Evolutionary conservation across 192 early-diverging fungal species (phyloP).

Genomic region (Rhizoclosmatium sp.): DNA sequence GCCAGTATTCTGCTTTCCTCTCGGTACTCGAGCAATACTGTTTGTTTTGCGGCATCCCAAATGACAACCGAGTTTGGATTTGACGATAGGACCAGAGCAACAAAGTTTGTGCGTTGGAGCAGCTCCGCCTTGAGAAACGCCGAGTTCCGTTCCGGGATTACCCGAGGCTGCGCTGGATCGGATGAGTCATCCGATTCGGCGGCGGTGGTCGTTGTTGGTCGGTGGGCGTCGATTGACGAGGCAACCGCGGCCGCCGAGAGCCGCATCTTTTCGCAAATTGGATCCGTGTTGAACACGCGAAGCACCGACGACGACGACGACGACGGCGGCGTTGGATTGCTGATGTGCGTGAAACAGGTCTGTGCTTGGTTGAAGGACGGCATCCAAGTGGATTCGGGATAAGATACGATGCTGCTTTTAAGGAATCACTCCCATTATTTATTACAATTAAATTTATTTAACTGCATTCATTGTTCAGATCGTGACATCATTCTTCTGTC

Average conservation of each 20-base stretch:
- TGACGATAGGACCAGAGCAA: slow-evolving; percentile 84
- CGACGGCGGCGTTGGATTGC: not conserved
- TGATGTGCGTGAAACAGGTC: not conserved
- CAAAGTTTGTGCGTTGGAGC: slow-evolving; percentile 85
- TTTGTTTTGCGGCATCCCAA: slow-evolving; percentile 82
- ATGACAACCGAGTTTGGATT: slow-evolving; percentile 86
- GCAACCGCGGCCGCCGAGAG: not conserved
- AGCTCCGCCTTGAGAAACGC: slow-evolving; percentile 77
- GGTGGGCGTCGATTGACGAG: not conserved
- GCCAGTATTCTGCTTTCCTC: slow-evolving; percentile 82
- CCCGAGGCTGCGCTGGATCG: slow-evolving; percentile 47
- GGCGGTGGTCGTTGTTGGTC: not conserved
- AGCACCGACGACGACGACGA: not conserved
- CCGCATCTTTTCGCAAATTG: slow-evolving; percentile 26
- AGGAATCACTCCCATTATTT: not conserved
- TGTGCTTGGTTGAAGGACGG: not conserved
- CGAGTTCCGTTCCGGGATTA: slow-evolving; percentile 55
- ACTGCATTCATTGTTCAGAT: not conserved
- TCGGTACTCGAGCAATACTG: slow-evolving; percentile 77
- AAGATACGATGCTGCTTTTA: not conserved
- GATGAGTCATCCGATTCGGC: not conserved
- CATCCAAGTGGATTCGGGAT: no score
- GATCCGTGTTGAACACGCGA: slow-evolving; percentile 28
- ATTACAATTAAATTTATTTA: not conserved
- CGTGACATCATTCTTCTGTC: not conserved